Evolutionary conservation across 2,329 filamentous ascomycete genomes (phyloP).

Genomic region (Lasiodiplodia hormozganensis): DNA sequence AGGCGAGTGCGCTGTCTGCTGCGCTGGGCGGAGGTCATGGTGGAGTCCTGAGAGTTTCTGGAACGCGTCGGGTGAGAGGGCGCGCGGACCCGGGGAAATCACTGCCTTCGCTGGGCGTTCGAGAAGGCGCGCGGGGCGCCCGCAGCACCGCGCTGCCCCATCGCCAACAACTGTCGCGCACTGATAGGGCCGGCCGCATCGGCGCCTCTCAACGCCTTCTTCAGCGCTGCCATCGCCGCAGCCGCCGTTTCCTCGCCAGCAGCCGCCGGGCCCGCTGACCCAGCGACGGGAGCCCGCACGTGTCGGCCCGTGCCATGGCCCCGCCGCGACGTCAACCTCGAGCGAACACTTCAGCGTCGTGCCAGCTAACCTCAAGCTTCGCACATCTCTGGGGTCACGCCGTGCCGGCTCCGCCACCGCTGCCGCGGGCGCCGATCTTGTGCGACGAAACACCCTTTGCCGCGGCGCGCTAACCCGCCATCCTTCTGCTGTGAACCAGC

Average conservation of each 20-base stretch:
- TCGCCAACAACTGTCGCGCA: slow-evolving; percentile 19
- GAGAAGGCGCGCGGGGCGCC: slow-evolving; percentile 9
- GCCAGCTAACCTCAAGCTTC: not conserved
- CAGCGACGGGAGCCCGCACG: slow-evolving; percentile 1
- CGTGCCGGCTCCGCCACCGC: not conserved
- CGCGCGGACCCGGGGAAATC: slow-evolving; percentile 19
- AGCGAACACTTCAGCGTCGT: slow-evolving; percentile 1
- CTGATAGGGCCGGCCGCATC: slow-evolving; percentile 11
- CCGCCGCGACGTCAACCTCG: not conserved
- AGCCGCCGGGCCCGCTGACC: not conserved
- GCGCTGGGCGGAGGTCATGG: slow-evolving; percentile 17
- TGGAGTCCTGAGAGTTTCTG: slow-evolving; percentile 17
- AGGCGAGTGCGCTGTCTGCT: slow-evolving; percentile 16
- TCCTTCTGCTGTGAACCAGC: not conserved
- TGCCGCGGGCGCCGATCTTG: not conserved
- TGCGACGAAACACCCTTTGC: not conserved
- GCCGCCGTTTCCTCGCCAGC: slow-evolving; percentile 1
- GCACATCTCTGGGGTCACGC: not conserved
- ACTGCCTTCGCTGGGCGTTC: slow-evolving; percentile 14
- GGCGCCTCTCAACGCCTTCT: not conserved
- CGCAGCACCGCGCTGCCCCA: not conserved
- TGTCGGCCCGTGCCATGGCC: slow-evolving; percentile 22
- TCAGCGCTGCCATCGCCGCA: slow-evolving; percentile 7
- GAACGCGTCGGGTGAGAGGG: slow-evolving; percentile 21
- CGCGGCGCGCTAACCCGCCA: not conserved